Conservation (phyloP, 805 yeast species). For the Scheffersomyces ergatensis region DNA sequence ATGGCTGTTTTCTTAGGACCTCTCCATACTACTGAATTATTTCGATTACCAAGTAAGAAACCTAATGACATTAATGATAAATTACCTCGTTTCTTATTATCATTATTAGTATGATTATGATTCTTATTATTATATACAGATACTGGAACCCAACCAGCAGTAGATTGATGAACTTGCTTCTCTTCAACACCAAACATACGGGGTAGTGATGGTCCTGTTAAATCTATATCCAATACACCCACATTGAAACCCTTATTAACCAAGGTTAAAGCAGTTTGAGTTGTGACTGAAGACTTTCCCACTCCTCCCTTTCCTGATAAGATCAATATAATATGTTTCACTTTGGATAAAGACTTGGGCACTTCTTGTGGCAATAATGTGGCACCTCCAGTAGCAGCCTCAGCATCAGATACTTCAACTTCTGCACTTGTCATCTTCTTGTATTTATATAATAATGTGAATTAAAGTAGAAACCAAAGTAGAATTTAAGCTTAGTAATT, state of each 20-base stretch:
- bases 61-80: slow-evolving; percentile 84
- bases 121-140: slow-evolving; percentile 21
- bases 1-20: slow-evolving; percentile 98
- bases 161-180: slow-evolving; percentile 74
- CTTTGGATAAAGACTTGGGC: slow-evolving; percentile 41
- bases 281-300: slow-evolving; percentile 93
- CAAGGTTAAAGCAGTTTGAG: slow-evolving; percentile 85
- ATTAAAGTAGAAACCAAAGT: too few species aligned
- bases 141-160: slow-evolving; percentile 93
- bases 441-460: background rate
- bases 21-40: slow-evolving; percentile 94
- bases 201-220: slow-evolving; percentile 96
- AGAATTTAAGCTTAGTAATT: too few species aligned
- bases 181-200: slow-evolving; percentile 91
- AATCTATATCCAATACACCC: slow-evolving; percentile 93
- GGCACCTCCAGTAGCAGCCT: too few species aligned
- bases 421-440: background rate
- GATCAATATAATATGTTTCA: slow-evolving; percentile 76
- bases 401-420: too few species aligned
- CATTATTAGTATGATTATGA: slow-evolving; percentile 2
- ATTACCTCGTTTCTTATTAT: slow-evolving; percentile 25
- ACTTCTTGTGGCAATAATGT: slow-evolving; percentile 10
- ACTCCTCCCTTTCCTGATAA: slow-evolving; percentile 97
- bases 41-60: slow-evolving; percentile 77
- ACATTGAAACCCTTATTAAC: slow-evolving; percentile 71